A percentile compares a stretch with the other conserved stretches of the same genome.
These are phyloP conservation scores for Marvania coccoides DNA, from an alignment of 139 green algal genomes.

Conservation along the genomic window DNA sequence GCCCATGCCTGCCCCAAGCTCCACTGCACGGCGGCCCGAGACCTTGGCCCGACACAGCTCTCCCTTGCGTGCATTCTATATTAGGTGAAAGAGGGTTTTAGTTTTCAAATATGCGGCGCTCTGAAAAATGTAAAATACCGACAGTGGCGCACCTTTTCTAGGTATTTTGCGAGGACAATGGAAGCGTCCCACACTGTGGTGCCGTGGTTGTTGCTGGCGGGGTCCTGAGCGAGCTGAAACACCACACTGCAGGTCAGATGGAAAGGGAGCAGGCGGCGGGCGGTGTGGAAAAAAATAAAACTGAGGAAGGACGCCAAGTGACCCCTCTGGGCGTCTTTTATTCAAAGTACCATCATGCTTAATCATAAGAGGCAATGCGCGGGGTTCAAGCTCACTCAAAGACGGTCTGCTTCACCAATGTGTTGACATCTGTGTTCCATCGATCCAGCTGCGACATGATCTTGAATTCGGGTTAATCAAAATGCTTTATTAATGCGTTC, in stretches of 20 bases:
- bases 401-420: background rate
- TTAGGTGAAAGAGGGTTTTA: background rate
- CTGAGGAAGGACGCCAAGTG: background rate
- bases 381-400: background rate
- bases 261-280: background rate
- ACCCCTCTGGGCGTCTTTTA: too few relatives aligned
- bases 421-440: background rate
- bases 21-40: conserved; percentile 59
- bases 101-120: background rate
- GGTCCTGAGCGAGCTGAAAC: conserved; percentile 66
- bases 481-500: too few relatives aligned
- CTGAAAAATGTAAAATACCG: too few relatives aligned
- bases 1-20: conserved; percentile 77
- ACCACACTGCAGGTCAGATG: conserved; percentile 32
- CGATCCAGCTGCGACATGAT: background rate
- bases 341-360: too few relatives aligned
- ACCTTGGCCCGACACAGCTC: conserved; percentile 58
- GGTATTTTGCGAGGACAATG: conserved; percentile 86
- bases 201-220: conserved; percentile 70
- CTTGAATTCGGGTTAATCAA: too few relatives aligned
- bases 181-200: conserved; percentile 89
- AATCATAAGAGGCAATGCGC: too few relatives aligned
- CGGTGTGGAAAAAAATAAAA: background rate
- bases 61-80: conserved; percentile 63
- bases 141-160: conserved; percentile 59